Evolutionary conservation across 1,284 basidiomycete species (phyloP).

Genomic region (Sparassis latifolia): DNA sequence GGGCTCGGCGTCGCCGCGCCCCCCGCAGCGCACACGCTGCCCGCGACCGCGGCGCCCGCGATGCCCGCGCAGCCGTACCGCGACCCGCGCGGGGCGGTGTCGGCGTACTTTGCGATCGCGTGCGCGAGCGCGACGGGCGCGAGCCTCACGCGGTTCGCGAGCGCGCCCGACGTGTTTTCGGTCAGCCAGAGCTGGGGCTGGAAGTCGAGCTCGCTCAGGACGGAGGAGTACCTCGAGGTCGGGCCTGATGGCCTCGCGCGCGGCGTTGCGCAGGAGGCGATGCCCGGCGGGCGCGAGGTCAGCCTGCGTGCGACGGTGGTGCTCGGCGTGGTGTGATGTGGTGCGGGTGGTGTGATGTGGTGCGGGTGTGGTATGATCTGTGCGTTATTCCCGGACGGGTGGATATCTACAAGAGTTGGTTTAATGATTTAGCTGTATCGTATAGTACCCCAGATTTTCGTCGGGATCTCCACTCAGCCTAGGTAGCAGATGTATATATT

Average conservation of each 20-base stretch:
- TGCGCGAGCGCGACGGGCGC: slow-evolving; percentile 80
- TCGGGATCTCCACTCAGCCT: no score
- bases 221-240: slow-evolving; percentile 52
- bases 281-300: slow-evolving; percentile 37
- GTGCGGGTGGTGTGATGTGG: background rate
- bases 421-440: no score
- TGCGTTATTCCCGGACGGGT: background rate
- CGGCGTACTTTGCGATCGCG: slow-evolving; percentile 79
- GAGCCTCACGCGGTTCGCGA: slow-evolving; percentile 78
- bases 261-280: slow-evolving; percentile 16
- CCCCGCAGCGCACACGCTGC: slow-evolving; percentile 20
- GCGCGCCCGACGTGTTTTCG: slow-evolving; percentile 81
- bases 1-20: slow-evolving; percentile 7
- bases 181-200: slow-evolving; percentile 79
- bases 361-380: background rate
- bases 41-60: slow-evolving; percentile 36
- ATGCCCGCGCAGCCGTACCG: slow-evolving; percentile 63
- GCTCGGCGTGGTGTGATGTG: slow-evolving; percentile 57
- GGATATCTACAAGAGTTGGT: background rate
- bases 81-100: slow-evolving; percentile 61
- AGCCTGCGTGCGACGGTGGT: slow-evolving; percentile 73
- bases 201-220: slow-evolving; percentile 64
- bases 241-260: slow-evolving; percentile 34
- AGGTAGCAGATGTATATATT: no score
- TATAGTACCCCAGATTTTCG: no score